Evolutionary conservation across 495 filamentous ascomycete species (phyloP).

Genomic region (Neurospora sp.): DNA sequence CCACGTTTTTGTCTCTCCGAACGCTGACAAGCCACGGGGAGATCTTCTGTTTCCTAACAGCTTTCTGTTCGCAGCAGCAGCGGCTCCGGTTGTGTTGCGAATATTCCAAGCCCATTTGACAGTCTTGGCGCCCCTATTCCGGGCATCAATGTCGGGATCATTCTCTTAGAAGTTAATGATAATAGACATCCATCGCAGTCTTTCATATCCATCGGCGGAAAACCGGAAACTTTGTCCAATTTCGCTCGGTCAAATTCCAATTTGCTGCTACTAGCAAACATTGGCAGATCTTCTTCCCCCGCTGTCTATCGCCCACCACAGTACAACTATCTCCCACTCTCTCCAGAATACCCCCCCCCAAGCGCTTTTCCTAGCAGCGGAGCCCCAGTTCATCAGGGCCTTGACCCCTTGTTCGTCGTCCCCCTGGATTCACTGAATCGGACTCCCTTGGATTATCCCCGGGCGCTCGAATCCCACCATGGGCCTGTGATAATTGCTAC

Average conservation of each 20-base stretch:
- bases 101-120: neutral
- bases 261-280: neutral
- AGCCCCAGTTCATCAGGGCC: neutral
- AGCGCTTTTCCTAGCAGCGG: neutral
- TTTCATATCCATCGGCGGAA: neutral
- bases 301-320: neutral
- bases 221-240: neutral
- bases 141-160: too few relatives aligned
- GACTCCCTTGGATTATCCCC: neutral
- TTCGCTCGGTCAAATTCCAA: neutral
- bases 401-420: neutral
- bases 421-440: neutral
- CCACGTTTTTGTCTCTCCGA: neutral
- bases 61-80: neutral
- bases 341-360: neutral
- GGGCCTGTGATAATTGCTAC: neutral
- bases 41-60: neutral
- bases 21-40: neutral
- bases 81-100: neutral
- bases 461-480: neutral
- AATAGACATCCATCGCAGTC: neutral
- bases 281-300: neutral
- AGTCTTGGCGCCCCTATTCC: neutral
- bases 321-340: neutral
- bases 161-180: neutral